Percentiles rank a stretch among this genome's conserved stretches.
phyloP scores from a whole-genome alignment of 2,329 filamentous ascomycete genomes.

The Tolypocladium amazonense region DNA sequence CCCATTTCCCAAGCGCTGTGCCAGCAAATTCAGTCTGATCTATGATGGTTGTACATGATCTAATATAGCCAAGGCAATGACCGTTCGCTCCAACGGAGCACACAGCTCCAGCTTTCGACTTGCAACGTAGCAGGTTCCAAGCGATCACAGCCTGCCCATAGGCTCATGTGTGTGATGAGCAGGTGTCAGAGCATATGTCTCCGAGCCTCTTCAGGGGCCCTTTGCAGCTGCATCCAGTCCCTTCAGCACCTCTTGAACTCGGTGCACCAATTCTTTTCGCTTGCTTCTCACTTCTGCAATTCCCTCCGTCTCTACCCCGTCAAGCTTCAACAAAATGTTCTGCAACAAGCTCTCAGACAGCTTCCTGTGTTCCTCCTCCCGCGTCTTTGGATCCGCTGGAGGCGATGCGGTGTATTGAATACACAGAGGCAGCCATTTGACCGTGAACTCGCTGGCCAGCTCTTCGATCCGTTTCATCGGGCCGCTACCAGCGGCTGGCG shows the following conservation, averaged over 20 bases:
- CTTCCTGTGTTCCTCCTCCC: slow-evolving; percentile 63
- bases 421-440: slow-evolving; percentile 55
- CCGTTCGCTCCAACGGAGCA: background rate
- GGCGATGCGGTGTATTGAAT: slow-evolving; percentile 50
- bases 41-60: background rate
- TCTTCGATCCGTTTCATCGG: slow-evolving; percentile 49
- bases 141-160: background rate
- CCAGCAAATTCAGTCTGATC: background rate
- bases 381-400: slow-evolving; percentile 55
- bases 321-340: slow-evolving; percentile 66
- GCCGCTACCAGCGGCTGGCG: slow-evolving; percentile 21
- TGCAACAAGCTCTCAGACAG: slow-evolving; percentile 67
- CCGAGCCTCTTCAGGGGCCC: slow-evolving; percentile 6
- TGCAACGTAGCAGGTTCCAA: background rate
- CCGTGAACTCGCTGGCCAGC: slow-evolving; percentile 54
- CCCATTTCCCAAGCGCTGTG: background rate
- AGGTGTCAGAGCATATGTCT: background rate
- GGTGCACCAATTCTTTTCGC: slow-evolving; percentile 63
- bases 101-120: background rate
- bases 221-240: slow-evolving; percentile 44
- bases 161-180: background rate
- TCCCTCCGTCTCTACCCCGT: slow-evolving; percentile 64
- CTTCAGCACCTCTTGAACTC: slow-evolving; percentile 57
- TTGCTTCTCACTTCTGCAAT: slow-evolving; percentile 51
- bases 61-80: background rate